Conservation (phyloP, 2,329 filamentous ascomycete genomes). For the Coniochaeta sp. region DNA sequence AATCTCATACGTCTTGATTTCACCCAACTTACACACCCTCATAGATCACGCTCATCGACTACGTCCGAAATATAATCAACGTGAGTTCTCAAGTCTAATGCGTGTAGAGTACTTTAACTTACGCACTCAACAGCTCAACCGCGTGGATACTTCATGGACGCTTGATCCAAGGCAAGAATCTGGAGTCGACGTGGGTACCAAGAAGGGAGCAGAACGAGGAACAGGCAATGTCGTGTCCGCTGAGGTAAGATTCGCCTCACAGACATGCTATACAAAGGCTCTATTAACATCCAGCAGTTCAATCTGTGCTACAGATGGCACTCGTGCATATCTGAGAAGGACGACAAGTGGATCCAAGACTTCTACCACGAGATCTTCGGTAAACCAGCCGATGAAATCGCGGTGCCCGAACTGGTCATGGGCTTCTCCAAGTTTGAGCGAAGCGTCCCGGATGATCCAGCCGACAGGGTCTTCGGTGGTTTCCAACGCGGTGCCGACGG, state of each 20-base stretch:
- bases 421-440: constrained; percentile 57
- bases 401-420: constrained; percentile 51
- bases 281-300: constrained; percentile 36
- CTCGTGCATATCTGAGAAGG: constrained; percentile 64
- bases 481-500: constrained; percentile 60
- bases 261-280: not conserved
- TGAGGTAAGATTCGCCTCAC: constrained; percentile 31
- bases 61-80: constrained; percentile 71
- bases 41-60: constrained; percentile 64
- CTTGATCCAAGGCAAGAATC: constrained; percentile 69
- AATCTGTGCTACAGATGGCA: constrained; percentile 87
- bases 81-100: constrained; percentile 3
- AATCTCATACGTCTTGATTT: not conserved
- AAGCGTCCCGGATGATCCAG: constrained; percentile 56
- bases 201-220: constrained; percentile 56
- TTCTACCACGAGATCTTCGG: constrained; percentile 58
- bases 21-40: not conserved
- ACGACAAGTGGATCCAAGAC: constrained; percentile 73
- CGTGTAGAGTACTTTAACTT: not conserved
- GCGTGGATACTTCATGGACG: constrained; percentile 70
- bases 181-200: constrained; percentile 44
- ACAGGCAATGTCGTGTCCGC: constrained; percentile 78
- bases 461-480: constrained; percentile 58
- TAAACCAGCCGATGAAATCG: constrained; percentile 48
- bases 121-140: constrained; percentile 39